Evolutionary conservation across 1,284 basidiomycete species (phyloP).

Genomic region (Pholiota adiposa): DNA sequence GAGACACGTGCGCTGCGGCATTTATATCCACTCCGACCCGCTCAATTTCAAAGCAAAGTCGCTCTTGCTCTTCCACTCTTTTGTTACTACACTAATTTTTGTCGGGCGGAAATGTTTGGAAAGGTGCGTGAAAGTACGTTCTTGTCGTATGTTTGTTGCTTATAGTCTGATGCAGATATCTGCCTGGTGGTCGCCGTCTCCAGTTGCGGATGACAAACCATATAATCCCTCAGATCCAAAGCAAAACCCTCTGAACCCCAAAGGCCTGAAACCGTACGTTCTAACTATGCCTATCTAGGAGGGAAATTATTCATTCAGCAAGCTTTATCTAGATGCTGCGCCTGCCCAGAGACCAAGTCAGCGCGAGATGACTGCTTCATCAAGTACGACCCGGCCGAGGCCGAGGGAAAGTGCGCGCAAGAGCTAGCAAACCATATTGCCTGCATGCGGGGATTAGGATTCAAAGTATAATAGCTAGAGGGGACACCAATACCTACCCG

Average conservation of each 20-base stretch:
- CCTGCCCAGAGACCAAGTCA: constrained; percentile 93
- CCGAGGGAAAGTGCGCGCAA: constrained; percentile 79
- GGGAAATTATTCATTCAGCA: neutral
- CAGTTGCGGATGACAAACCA: constrained; percentile 23
- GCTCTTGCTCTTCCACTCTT: neutral
- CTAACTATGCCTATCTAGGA: neutral
- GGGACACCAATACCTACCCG: neutral
- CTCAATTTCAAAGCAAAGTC: neutral
- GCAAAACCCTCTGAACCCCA: constrained; percentile 85
- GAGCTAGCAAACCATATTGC: constrained; percentile 81
- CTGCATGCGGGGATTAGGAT: constrained; percentile 91
- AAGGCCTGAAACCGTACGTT: constrained; percentile 90
- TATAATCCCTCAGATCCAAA: constrained; percentile 73
- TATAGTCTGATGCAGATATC: constrained; percentile 35
- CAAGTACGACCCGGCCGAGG: constrained; percentile 69
- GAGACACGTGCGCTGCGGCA: neutral
- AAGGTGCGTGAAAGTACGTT: constrained; percentile 11
- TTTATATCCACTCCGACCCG: neutral
- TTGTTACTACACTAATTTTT: neutral
- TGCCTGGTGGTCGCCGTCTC: constrained; percentile 44
- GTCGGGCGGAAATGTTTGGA: constrained; percentile 17
- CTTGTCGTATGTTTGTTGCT: neutral
- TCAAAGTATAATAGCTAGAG: constrained; percentile 62
- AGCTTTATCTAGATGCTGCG: constrained; percentile 74
- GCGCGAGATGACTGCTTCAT: constrained; percentile 94